Evolutionary conservation across 2,329 filamentous ascomycete genomes (phyloP).

Genomic region (Septoria linicola): DNA sequence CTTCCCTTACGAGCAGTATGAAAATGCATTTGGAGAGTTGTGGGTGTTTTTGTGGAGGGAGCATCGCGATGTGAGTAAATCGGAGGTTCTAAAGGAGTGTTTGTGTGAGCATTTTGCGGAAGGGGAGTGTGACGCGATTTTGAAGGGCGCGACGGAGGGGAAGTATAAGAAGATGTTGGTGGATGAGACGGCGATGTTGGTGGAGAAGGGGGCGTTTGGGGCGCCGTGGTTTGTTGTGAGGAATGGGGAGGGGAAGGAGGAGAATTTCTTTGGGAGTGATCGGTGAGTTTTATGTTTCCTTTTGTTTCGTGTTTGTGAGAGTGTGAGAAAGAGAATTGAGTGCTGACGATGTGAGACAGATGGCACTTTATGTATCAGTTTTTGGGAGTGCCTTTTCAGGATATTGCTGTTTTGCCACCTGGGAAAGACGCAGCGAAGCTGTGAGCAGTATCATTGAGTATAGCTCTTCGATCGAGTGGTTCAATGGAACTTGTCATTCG

Average conservation of each 20-base stretch:
- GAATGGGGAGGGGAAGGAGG: conserved; percentile 56
- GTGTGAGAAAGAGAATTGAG: no score
- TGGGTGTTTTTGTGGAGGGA: conserved; percentile 64
- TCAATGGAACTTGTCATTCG: no score
- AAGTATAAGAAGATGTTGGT: conserved; percentile 28
- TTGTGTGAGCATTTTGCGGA: conserved; percentile 51
- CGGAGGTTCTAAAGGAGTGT: conserved; percentile 51
- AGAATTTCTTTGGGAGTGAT: conserved; percentile 78
- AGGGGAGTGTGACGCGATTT: conserved; percentile 15
- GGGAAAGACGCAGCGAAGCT: conserved; percentile 12
- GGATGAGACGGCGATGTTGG: conserved; percentile 26
- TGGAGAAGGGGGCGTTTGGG: conserved; percentile 67
- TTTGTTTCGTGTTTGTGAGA: neutral
- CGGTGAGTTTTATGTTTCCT: conserved; percentile 12
- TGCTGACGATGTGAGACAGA: conserved; percentile 6
- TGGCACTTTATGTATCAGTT: conserved; percentile 69
- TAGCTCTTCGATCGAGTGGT: no score
- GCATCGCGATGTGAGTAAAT: conserved; percentile 59
- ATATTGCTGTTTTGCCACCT: conserved; percentile 22
- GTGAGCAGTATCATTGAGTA: neutral
- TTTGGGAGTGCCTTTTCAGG: conserved; percentile 46
- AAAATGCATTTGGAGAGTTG: conserved; percentile 55
- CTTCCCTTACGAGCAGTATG: conserved; percentile 52
- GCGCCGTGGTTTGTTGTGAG: conserved; percentile 73
- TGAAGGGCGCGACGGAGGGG: conserved; percentile 36